Percentiles rank a stretch among this genome's conserved stretches.
phyloP scores from a whole-genome alignment of 495 filamentous ascomycete genomes.

The Xylaria bambusicola region DNA sequence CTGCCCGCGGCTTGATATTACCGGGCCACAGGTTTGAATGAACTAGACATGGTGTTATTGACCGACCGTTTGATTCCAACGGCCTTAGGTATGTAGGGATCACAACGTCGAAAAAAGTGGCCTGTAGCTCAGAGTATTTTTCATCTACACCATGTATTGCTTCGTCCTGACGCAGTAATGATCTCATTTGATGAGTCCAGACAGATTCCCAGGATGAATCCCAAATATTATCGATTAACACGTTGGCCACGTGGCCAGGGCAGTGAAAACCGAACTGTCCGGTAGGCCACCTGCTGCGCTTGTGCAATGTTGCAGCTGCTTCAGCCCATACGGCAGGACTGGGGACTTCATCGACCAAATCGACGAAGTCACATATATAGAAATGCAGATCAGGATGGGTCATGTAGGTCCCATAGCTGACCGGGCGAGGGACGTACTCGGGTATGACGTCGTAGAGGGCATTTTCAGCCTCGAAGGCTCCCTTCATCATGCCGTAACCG shows the following conservation, averaged over 20 bases:
- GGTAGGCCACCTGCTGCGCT: constrained; percentile 39
- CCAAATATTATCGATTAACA: constrained; percentile 45
- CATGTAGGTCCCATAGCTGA: constrained; percentile 25
- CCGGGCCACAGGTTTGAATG: constrained; percentile 52
- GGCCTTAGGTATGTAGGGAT: constrained; percentile 41
- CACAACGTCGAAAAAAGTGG: constrained; percentile 35
- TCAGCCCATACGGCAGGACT: constrained; percentile 31
- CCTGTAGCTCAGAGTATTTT: neutral
- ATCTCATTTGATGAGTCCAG: constrained; percentile 35
- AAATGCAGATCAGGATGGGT: constrained; percentile 24
- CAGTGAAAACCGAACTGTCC: constrained; percentile 55
- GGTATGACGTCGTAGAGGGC: constrained; percentile 27
- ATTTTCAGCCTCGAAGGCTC: constrained; percentile 43
- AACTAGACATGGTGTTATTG: constrained; percentile 44
- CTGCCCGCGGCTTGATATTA: constrained; percentile 40
- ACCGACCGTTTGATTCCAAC: constrained; percentile 43
- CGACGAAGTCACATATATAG: constrained; percentile 27
- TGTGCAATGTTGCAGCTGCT: constrained; percentile 44
- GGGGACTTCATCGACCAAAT: constrained; percentile 31
- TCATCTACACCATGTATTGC: constrained; percentile 1
- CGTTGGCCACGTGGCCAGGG: constrained; percentile 46
- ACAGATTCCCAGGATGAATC: constrained; percentile 48
- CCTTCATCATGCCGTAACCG: constrained; percentile 41
- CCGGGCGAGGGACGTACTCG: constrained; percentile 26
- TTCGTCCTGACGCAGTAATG: constrained; percentile 23